phyloP scores from a whole-genome alignment of 148 eudicot genomes.

The Selenicereus undatus region DNA sequence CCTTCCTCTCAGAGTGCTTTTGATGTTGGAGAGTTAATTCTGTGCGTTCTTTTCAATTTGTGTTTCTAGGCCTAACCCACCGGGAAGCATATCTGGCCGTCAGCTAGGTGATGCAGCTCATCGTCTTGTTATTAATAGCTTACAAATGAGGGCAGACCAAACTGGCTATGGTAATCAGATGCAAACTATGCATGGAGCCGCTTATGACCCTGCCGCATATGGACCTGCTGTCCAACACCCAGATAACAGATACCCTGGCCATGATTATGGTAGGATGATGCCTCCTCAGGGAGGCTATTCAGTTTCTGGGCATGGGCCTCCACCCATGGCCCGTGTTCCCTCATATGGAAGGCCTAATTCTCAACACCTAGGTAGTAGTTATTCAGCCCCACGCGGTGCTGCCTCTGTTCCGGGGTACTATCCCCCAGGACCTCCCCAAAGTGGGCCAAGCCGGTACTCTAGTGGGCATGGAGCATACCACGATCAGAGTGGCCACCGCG shows the following conservation, averaged over 20 bases:
- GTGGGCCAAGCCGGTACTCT: constrained; percentile 24
- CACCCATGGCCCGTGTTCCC: constrained; percentile 18
- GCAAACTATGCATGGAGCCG: constrained; percentile 24
- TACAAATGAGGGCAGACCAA: constrained; percentile 39
- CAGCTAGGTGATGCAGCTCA: constrained; percentile 88
- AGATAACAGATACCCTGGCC: constrained; percentile 29
- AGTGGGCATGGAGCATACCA: constrained; percentile 28
- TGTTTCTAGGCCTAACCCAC: constrained; percentile 41
- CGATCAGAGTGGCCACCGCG: constrained; percentile 8
- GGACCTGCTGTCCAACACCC: constrained; percentile 25
- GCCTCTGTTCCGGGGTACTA: constrained; percentile 19
- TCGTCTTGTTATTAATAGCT: constrained; percentile 72
- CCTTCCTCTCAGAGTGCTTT: background rate
- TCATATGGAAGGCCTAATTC: constrained; percentile 27
- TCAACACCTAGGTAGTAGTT: constrained; percentile 24
- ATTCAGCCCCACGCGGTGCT: constrained; percentile 4
- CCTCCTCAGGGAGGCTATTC: constrained; percentile 29
- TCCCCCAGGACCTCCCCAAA: constrained; percentile 20
- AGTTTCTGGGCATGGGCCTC: constrained; percentile 29
- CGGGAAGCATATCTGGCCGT: constrained; percentile 60
- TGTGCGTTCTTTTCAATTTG: background rate
- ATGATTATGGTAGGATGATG: constrained; percentile 25
- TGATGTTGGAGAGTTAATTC: background rate
- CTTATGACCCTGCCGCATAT: constrained; percentile 23
- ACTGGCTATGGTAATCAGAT: constrained; percentile 28